phyloP scores from a whole-genome alignment of 768 basidiomycete species.

The Rhodotorula toruloides region DNA sequence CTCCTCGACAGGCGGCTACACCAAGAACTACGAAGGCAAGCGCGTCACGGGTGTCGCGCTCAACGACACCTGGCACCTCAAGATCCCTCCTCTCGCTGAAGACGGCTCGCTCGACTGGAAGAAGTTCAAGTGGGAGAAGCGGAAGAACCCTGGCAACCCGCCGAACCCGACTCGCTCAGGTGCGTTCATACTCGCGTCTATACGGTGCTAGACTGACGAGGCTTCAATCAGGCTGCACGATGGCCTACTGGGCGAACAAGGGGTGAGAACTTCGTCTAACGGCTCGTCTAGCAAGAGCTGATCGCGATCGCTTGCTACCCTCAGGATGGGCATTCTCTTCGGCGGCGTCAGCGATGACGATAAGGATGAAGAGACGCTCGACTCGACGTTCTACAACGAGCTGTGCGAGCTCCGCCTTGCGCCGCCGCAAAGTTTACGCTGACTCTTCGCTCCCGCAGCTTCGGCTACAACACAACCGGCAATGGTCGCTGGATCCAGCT shows the following conservation, averaged over 20 bases:
- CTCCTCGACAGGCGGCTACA: slow-evolving; percentile 85
- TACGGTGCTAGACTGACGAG: neutral
- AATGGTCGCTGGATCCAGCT: slow-evolving; percentile 75
- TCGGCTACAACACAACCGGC: slow-evolving; percentile 67
- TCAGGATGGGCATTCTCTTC: slow-evolving; percentile 67
- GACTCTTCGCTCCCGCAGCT: slow-evolving; percentile 50
- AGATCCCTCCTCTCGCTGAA: slow-evolving; percentile 44
- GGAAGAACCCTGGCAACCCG: slow-evolving; percentile 69
- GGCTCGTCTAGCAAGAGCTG: neutral
- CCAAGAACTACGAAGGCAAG: slow-evolving; percentile 88
- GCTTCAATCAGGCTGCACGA: slow-evolving; percentile 58
- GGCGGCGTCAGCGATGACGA: slow-evolving; percentile 88
- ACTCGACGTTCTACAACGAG: slow-evolving; percentile 83
- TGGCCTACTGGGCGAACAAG: slow-evolving; percentile 69
- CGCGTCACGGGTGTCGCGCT: slow-evolving; percentile 78
- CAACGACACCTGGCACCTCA: slow-evolving; percentile 83
- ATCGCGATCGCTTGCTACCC: neutral
- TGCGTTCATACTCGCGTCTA: neutral
- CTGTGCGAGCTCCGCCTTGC: slow-evolving; percentile 47
- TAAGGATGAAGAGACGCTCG: slow-evolving; percentile 71
- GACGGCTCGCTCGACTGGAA: slow-evolving; percentile 50
- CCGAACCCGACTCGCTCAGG: slow-evolving; percentile 51
- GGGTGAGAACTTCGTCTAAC: neutral
- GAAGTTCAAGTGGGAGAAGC: slow-evolving; percentile 74
- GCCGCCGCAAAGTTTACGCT: neutral